Percentiles rank a stretch among this genome's conserved stretches.
Conservation (phyloP, 176 grass and related monocot genomes). For the Alloteropsis semialata region DNA sequence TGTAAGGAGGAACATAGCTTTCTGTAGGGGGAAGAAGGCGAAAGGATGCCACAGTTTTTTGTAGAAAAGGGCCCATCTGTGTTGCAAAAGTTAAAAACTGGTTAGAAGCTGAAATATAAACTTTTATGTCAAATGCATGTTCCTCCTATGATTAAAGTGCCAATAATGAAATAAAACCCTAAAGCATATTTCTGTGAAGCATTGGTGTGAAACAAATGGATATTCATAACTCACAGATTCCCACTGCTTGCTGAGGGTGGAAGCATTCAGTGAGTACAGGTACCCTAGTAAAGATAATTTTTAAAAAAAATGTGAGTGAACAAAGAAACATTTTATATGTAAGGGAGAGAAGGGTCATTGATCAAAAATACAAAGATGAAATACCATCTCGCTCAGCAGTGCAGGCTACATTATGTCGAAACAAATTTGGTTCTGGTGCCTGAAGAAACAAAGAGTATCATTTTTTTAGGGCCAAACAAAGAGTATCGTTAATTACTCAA, state of each 20-base stretch:
- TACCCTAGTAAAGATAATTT: slow-evolving; percentile 51
- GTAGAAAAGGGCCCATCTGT: slow-evolving; percentile 80
- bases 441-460: slow-evolving; percentile 39
- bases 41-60: slow-evolving; percentile 87
- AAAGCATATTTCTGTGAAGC: slow-evolving; percentile 4
- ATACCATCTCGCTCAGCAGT: slow-evolving; percentile 95
- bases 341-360: not conserved
- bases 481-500: no score
- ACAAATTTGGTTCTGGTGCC: slow-evolving; percentile 87
- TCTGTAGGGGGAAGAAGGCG: slow-evolving; percentile 73
- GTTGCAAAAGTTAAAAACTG: slow-evolving; percentile 14
- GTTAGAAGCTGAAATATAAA: slow-evolving; percentile 27
- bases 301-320: slow-evolving; percentile 17
- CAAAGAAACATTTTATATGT: slow-evolving; percentile 14
- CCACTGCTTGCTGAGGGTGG: slow-evolving; percentile 96
- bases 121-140: not conserved
- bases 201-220: not conserved
- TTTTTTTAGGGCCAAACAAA: no score
- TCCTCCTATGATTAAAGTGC: not conserved
- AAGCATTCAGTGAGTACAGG: slow-evolving; percentile 91
- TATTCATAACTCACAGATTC: slow-evolving; percentile 64
- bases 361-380: slow-evolving; percentile 12
- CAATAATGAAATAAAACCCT: slow-evolving; percentile 4
- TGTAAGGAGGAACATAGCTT: slow-evolving; percentile 87
- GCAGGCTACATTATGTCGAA: slow-evolving; percentile 78